Evolutionary conservation across 768 basidiomycete genomes (phyloP), one percentile per base, ranked within the genome.

Genomic region (Phallus indusiatus): DNA sequence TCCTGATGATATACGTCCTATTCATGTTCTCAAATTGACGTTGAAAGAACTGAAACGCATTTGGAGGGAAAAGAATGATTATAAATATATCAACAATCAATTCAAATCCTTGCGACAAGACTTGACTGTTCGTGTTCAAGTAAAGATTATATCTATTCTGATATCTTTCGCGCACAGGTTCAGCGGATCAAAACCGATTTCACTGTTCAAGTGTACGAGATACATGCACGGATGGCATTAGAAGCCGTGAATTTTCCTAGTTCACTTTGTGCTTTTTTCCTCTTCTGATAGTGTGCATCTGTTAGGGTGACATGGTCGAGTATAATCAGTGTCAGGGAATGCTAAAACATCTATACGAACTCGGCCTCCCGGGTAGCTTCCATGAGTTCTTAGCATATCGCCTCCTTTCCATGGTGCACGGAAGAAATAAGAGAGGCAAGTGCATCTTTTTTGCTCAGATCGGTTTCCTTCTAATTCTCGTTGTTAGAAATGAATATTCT

Each of bases 161-260:
- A 37, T 6, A 18, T 24, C 28, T 22, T 7, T 28, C 18, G 21
- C n/a, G 11, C 33, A 56, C 48, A 98, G 95, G 95, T 99, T 21
- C 96, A 99, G 75, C 86, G 96, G 34, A 96, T 99, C 65, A 97
- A 96, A 76, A 98, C 96, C 65, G 91, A 95, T 57, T 96, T 99
- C 67, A 97, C 96, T 7, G 93, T 95, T 24, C 81, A 87, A 70
- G 96, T 96, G 11, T 99, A 99, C 68, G 96, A 99, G 70, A 96
- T 95, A 42, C 96, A 99, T 73, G 96, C 92, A 22, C 85, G 96
- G 35, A 95, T 98, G 78, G 96, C 96, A 48, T 76, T 99, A 46
- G 91, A 94, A 80, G 85, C 83, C 66, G 92, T 93, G 72, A 60
- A 83, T 73, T 49, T 48, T 60, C n/a, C n/a, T 47, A 54, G 28